Base-by-base conservation (phyloP, 2,329 filamentous ascomycete species). In the Leptoxyphium fumago region DNA sequence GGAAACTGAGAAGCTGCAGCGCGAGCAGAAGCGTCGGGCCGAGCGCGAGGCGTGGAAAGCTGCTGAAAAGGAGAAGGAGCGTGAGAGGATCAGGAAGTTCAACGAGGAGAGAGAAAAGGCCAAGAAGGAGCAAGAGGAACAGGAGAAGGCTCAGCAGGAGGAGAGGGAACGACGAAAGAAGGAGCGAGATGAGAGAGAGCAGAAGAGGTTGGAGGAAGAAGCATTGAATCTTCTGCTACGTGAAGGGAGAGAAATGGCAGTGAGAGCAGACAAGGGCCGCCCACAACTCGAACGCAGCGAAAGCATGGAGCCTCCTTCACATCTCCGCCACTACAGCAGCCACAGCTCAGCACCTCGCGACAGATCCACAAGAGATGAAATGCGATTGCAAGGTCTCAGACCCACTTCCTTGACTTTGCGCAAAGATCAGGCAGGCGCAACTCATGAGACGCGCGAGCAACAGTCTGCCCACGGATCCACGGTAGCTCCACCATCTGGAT, bases 121-220 rank as follows among this genome's bases (percentile, higher is more conserved):
- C 21, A 57, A 63, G 43, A 59, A 61, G 45, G 61, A 63, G 44
- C 53, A 54, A 10, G 74, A 74, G 38, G 71, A 77, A 41, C 70
- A 74, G 40, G 69, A 75, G 45, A 67, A 64, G 62, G 55, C 61
- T 57, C 62, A 68, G 29, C 66, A 72, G 44, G 64, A 67, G 42
- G 69, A 72, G 46, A 58, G 63, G 49, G 65, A 66, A 46, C 55
- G 64, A 39, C 53, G 57, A 11, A 64, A 50, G 60, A 61, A 62
- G 29, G 60, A 63, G 38, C 52, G 58, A 5, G 62, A 47, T 49
- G 64, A 54, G 45, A 59, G 62, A 39, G 66, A 73, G 41, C 71
- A 75, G 46, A 74, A 75, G 55, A 66, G 70, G 14, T 55, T 77
- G 39, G 73, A 77, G 52, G 69, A 73, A 48, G 64, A 70, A 32